Percentiles rank a stretch among this genome's conserved stretches.
These are phyloP conservation scores for Papiliotrema terrestris DNA, from an alignment of 1,284 basidiomycete genomes.

Conservation along the genomic window DNA sequence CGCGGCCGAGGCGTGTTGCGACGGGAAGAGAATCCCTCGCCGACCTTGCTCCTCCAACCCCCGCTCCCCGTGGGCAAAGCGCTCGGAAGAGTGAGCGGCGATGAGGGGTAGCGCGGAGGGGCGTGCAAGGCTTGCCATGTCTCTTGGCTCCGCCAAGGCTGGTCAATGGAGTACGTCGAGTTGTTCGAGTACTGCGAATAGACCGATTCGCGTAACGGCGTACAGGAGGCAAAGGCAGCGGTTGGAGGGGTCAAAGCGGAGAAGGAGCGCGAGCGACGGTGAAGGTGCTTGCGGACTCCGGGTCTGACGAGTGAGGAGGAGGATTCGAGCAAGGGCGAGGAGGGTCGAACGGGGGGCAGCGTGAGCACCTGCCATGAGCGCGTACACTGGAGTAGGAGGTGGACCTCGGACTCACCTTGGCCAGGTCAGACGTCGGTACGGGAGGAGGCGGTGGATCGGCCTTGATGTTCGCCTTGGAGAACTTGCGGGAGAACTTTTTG, in stretches of 20 bases:
- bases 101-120: background rate
- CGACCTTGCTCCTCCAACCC: background rate
- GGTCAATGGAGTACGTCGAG: conserved; percentile 7
- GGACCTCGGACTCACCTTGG: too few species aligned
- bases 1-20: background rate
- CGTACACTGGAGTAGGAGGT: too few species aligned
- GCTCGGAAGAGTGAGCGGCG: background rate
- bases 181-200: background rate
- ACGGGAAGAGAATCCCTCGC: conserved; percentile 2
- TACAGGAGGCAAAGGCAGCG: background rate
- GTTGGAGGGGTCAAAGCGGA: conserved; percentile 6
- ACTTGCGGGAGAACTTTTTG: too few species aligned
- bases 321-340: background rate
- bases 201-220: background rate
- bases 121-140: conserved; percentile 32
- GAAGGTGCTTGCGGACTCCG: conserved; percentile 3
- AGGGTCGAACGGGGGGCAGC: background rate
- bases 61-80: background rate
- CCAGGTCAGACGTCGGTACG: too few species aligned
- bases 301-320: conserved; percentile 1
- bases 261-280: conserved; percentile 23
- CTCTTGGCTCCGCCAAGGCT: conserved; percentile 37
- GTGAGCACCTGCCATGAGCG: too few species aligned
- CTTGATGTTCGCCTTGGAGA: too few species aligned
- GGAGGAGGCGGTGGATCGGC: too few species aligned